Evolutionary conservation across 2,329 filamentous ascomycete genomes (phyloP), one percentile per base, ranked within the genome.

Genomic region (Fusarium nisikadoi): DNA sequence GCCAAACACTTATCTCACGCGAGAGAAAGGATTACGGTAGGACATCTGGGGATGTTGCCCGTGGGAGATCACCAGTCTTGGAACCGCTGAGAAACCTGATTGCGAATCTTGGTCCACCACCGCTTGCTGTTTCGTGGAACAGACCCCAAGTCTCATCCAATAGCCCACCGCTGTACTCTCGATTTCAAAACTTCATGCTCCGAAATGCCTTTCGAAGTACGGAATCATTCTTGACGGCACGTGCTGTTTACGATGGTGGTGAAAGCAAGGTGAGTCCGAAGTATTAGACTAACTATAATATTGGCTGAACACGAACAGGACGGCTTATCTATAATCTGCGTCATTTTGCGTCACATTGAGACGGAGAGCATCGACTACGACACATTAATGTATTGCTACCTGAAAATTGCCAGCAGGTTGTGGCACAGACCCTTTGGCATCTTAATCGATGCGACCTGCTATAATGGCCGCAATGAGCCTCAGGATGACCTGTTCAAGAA

Each of bases 131-230:
- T 11, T 91, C 90, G 2, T 92, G 91, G 89, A 92, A 92, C 71
- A 84, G 90, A 54, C 91, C 91, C 14, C 86, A 88, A 54, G 88
- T 92, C n/a, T 88, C 89, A 2, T 79, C 85, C 31, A 93, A 92
- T 70, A 88, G 81, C 23, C 90, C 90, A 8, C 88, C 89, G 2
- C 83, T 88, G 11, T 93, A 92, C 77, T 92, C 90, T 5, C 84
- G 90, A 29, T 93, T 93, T 72, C 91, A 93, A 72, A 89, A 92
- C 71, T 93, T 93, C 75, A 93, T 93, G 91, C 84, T 93, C 49
- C 87, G 88, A 23, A 92, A 92, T 77, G 90, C 90, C 4, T 90
- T 91, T 71, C 86, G 88, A 41, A 89, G 88, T 72, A 89, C 87
- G 0, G 91, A 92, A 72, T 91, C 89, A 6, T 89, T 91, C 65